Percentiles rank a stretch among this genome's conserved stretches.
These are phyloP conservation scores for Candida michaelii DNA, from an alignment of 805 yeast genomes.

Conservation along the genomic window DNA sequence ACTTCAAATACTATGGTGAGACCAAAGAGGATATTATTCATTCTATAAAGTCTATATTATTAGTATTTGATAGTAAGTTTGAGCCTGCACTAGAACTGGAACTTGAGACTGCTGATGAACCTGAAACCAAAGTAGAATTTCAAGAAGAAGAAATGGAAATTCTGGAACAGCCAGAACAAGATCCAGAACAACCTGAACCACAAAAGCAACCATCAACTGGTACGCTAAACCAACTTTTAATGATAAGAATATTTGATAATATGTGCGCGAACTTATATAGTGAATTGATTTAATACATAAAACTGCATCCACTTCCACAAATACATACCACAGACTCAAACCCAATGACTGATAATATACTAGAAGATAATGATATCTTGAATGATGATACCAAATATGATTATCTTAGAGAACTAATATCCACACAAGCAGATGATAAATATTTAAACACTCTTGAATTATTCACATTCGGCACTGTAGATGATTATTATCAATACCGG, in stretches of 20 bases:
- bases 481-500: conserved; percentile 22
- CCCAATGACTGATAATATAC: not conserved
- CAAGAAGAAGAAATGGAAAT: too few species aligned
- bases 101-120: conserved; percentile 1
- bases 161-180: too few species aligned
- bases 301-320: not conserved
- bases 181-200: too few species aligned
- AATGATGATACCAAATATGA: conserved; percentile 1
- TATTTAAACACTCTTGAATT: conserved; percentile 32
- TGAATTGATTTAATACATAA: conserved; percentile 16
- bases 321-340: not conserved
- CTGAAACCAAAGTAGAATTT: too few species aligned
- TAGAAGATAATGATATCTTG: conserved; percentile 1
- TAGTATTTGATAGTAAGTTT: conserved; percentile 1
- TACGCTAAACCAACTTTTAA: conserved; percentile 17
- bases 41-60: conserved; percentile 17
- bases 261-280: conserved; percentile 22
- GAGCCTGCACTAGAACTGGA: too few species aligned
- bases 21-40: conserved; percentile 16
- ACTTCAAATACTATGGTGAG: conserved; percentile 18
- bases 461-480: conserved; percentile 36
- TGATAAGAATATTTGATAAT: conserved; percentile 21
- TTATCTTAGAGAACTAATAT: conserved; percentile 9
- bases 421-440: not conserved
- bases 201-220: not conserved